Evolutionary conservation across 1,284 basidiomycete species (phyloP), one percentile per base, ranked within the genome.

Genomic region (Gymnopus androsaceus): DNA sequence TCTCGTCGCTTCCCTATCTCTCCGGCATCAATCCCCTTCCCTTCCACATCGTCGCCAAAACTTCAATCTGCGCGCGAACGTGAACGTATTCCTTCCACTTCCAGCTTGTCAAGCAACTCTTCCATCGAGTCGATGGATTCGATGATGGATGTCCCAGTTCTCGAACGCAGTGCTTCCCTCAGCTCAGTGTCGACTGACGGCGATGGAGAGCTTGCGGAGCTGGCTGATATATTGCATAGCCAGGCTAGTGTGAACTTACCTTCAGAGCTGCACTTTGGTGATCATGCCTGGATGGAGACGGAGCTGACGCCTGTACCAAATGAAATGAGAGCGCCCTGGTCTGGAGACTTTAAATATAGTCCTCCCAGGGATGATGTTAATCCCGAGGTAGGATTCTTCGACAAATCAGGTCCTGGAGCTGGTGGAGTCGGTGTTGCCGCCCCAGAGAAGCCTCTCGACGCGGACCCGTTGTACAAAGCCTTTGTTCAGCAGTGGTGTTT

Each of bases 401-500:
- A 50, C n/a, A 5, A 14, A 27, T 9, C 34, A 21, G 34, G 48
- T 17, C 48, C 25, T 50, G 48, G 21, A 23, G n/a, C 15, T 28
- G 34, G 48, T 27, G 34, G 46, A 6, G 19, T 37, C 15, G 23
- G 31, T n/a, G 31, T 53, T 49, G 41, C 46, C 56, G 3, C 40
- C 46, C 28, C 17, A 17, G 60, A 59, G 41, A 63, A 64, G 19
- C 54, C 63, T 30, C 54, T 58, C 34, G 64, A 67, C 19, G 64
- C 67, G 23, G 75, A 76, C 28, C 69, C 69, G 42, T 71, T 82
- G 28, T 88, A 87, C 60, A 78, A 86, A 54, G 81, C 84, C 33
- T 79, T 88, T 58, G 78, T 88, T 52, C 66, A 74, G 55, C 80
- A 86, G 66, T 88, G 87, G 87, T 88, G 87, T 67, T 88, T 88